Conservation (phyloP, 768 basidiomycete species). For the Lactifluus echinatus region DNA sequence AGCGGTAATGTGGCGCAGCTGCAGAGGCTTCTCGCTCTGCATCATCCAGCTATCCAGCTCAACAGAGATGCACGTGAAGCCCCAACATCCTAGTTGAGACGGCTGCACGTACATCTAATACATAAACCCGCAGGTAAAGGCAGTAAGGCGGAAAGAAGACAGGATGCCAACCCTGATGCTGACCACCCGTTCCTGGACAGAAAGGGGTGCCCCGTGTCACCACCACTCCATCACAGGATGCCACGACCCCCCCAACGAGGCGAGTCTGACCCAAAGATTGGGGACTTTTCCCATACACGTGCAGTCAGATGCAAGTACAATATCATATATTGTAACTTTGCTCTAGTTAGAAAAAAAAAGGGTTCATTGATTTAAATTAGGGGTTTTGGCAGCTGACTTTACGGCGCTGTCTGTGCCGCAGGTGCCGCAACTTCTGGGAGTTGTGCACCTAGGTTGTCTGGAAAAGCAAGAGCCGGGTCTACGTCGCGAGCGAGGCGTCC, state of each 20-base stretch:
- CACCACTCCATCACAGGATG: not conserved
- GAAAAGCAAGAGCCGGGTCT: conserved; percentile 60
- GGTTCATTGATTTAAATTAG: not conserved
- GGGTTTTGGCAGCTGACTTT: not conserved
- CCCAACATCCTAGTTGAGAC: no score
- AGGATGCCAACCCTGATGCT: not conserved
- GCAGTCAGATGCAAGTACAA: not conserved
- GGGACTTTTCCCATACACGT: not conserved
- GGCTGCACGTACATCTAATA: no score
- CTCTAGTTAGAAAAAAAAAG: not conserved
- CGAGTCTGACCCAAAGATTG: not conserved
- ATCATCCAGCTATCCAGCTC: no score
- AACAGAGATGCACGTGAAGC: no score
- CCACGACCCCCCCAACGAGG: not conserved
- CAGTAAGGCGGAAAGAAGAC: not conserved
- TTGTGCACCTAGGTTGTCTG: conserved; percentile 62
- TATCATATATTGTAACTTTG: not conserved
- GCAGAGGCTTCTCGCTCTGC: no score
- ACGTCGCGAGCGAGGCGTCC: conserved; percentile 61
- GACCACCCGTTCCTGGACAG: not conserved
- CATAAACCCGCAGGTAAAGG: not conserved
- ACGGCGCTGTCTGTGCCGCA: not conserved
- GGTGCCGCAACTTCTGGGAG: conserved; percentile 33
- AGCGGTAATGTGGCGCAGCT: no score
- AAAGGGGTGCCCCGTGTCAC: not conserved